These are phyloP conservation scores for Selaginella tamariscina DNA, from an alignment of 75 land plant species.

Conservation along the genomic window DNA sequence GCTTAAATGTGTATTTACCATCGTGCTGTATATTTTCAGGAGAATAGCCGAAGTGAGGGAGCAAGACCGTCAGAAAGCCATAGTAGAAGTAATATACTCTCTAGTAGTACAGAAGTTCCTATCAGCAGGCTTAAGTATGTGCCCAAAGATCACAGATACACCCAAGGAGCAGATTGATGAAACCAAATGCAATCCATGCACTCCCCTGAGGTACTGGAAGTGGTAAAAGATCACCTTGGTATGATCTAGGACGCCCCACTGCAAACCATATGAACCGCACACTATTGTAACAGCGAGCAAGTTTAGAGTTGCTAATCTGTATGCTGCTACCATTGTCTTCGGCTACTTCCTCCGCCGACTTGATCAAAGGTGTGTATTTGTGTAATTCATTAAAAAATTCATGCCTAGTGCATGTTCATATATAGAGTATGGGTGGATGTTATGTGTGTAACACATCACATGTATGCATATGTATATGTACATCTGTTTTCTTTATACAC, in stretches of 20 bases:
- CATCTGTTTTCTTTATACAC: too few species aligned
- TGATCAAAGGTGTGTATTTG: too few species aligned
- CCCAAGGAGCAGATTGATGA: constrained; percentile 27
- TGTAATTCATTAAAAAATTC: too few species aligned
- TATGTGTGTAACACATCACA: too few species aligned
- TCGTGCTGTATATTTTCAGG: constrained; percentile 28
- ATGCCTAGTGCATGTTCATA: too few species aligned
- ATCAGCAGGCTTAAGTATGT: constrained; percentile 37
- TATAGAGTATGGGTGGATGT: too few species aligned
- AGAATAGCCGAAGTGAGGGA: constrained; percentile 74
- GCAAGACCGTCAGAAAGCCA: constrained; percentile 38
- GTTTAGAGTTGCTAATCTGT: constrained; percentile 56
- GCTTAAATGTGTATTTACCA: too few species aligned
- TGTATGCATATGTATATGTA: too few species aligned
- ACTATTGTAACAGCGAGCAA: constrained; percentile 35
- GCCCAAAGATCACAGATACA: constrained; percentile 28
- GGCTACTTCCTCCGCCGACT: constrained; percentile 65
- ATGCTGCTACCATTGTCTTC: constrained; percentile 67
- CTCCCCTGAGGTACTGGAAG: constrained; percentile 56
- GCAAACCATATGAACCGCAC: constrained; percentile 20
- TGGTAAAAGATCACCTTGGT: constrained; percentile 53
- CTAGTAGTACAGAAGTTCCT: constrained; percentile 55
- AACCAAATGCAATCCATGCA: constrained; percentile 42
- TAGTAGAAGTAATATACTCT: constrained; percentile 73
- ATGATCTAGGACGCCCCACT: constrained; percentile 39